Percentiles rank a stretch among this genome's conserved stretches.
These are phyloP conservation scores for Gossypium lobatum DNA, from an alignment of 441 rosid genomes.

Conservation along the genomic window DNA sequence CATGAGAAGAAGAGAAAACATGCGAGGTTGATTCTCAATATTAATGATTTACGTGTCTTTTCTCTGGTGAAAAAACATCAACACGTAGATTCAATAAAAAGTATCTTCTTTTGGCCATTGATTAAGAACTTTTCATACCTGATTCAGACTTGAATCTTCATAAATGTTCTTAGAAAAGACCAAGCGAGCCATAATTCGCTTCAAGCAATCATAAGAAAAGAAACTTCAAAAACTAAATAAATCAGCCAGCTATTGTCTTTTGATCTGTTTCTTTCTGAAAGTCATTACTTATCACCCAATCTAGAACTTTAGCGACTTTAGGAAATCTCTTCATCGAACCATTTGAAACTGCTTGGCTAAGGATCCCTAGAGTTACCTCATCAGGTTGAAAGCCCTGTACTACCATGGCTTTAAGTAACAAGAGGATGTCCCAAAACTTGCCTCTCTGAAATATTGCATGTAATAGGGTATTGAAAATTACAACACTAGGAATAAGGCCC, in stretches of 20 bases:
- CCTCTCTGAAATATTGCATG: slow-evolving; percentile 21
- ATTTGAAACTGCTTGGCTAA: slow-evolving; percentile 16
- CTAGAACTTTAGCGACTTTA: slow-evolving; percentile 15
- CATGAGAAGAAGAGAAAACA: neutral
- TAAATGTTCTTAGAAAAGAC: neutral
- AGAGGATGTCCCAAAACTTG: slow-evolving; percentile 14
- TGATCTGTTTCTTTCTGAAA: neutral
- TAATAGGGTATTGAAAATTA: slow-evolving; percentile 22
- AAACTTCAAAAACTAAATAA: neutral
- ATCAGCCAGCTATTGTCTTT: neutral
- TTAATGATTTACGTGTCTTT: neutral
- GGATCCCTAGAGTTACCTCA: slow-evolving; percentile 15
- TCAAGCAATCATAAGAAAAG: neutral
- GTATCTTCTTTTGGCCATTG: neutral
- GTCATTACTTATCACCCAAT: neutral
- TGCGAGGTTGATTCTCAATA: neutral
- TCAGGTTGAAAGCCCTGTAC: slow-evolving; percentile 21
- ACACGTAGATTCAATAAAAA: neutral
- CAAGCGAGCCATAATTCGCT: neutral
- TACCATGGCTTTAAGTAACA: slow-evolving; percentile 18
- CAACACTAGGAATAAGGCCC: slow-evolving; percentile 22
- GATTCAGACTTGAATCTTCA: neutral
- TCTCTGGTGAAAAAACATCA: neutral
- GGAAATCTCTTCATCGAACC: slow-evolving; percentile 23
- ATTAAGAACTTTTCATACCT: neutral